Base-by-base conservation (phyloP, 2,329 filamentous ascomycete species). In the Pseudocercospora fuligena region DNA sequence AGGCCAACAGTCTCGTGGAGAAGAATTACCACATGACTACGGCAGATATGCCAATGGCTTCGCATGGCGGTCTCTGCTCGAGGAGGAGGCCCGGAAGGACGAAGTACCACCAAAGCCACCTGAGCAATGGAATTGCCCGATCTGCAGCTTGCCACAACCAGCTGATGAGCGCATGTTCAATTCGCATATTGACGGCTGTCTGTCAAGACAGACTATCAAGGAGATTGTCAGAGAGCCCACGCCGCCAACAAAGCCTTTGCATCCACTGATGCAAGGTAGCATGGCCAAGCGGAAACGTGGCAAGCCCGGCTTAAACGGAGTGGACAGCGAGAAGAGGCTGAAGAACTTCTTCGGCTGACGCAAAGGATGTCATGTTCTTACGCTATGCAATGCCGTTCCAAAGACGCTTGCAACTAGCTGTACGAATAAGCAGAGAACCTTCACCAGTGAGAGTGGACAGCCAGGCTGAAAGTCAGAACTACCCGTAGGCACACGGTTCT, bases 141-240 rank as follows among this genome's bases (percentile, higher is more conserved):
- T 98, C 53, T 99, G 95, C 78, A 81, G 82, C n/a, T 84, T 90
- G 16, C 89, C 92, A 0, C 94, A 97, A 74, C 75, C 83, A 0
- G 87, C 93, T 0, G 86, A 94, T 59, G 93, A 97, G 76, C 85
- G 85, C 54, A 82, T 81, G 0, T 97, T 98, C 80, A 99, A 99
- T 72, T 88, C 91, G 64, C 95, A 99, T 75, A 93, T 99, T 60
- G 95, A 99, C 77, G 86, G 91, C 8, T 99, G 95, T 77, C 85
- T 99, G 1, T 97, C 94, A 0, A 86, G 90, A 63, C 88, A 92
- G 74, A 92, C 93, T 0, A 98, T 99, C 73, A 90, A 90, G 54
- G 92, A 97, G 73, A 90, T 88, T 0, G 89, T 95, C 0, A 89
- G 92, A 65, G 84, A 84, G 29, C 65, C 72, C 14, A 68, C 65